These are phyloP conservation scores for Hansenula sp. DNA, from an alignment of 1,139 yeast genomes.

Conservation along the genomic window DNA sequence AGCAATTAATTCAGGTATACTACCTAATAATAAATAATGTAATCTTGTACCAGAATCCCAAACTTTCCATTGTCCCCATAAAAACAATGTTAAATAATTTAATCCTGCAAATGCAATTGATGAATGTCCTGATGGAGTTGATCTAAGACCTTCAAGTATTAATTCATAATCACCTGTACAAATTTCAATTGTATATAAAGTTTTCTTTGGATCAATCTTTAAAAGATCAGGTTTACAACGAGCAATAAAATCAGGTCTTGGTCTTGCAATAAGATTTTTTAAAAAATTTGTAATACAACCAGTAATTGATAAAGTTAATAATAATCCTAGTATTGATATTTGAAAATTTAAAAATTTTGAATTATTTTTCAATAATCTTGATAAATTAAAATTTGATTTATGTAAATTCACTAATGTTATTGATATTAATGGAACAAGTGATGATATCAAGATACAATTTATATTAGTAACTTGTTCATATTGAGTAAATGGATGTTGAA, in stretches of 20 bases:
- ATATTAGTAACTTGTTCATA: constrained; percentile 7
- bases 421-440: constrained; percentile 5
- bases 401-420: neutral
- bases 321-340: constrained; percentile 39
- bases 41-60: constrained; percentile 20
- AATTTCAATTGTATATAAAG: constrained; percentile 47
- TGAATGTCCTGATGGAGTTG: constrained; percentile 83
- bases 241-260: constrained; percentile 74
- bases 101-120: constrained; percentile 65
- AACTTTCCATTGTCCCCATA: constrained; percentile 47
- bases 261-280: constrained; percentile 75
- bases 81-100: constrained; percentile 59
- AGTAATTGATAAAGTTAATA: constrained; percentile 35
- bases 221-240: constrained; percentile 56
- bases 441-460: constrained; percentile 4
- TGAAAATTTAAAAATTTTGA: constrained; percentile 2
- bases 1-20: constrained; percentile 38
- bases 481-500: constrained; percentile 7
- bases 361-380: too few species aligned
- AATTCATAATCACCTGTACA: constrained; percentile 37
- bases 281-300: constrained; percentile 50
- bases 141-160: constrained; percentile 65
- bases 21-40: constrained; percentile 30
- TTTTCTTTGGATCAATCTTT: constrained; percentile 23
- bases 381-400: too few species aligned